These are phyloP conservation scores for Neltuma alba DNA, from an alignment of 306 rosid genomes.

Conservation along the genomic window DNA sequence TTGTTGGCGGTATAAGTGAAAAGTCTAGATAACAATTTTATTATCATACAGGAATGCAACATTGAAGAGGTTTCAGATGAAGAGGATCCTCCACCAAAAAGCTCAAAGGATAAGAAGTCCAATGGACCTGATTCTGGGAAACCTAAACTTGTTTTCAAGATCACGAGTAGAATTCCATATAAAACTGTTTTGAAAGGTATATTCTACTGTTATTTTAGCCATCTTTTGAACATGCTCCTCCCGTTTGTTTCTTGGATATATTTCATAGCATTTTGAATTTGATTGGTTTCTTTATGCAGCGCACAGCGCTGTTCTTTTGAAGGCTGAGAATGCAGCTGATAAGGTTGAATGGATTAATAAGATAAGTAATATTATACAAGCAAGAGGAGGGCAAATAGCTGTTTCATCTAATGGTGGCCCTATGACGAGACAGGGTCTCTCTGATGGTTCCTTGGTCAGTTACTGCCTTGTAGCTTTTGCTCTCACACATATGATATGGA, in stretches of 20 bases:
- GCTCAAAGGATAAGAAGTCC: slow-evolving; percentile 88
- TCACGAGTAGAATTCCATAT: slow-evolving; percentile 81
- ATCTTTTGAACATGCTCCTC: background rate
- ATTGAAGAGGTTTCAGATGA: slow-evolving; percentile 84
- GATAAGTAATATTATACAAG: slow-evolving; percentile 82
- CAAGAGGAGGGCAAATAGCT: slow-evolving; percentile 69
- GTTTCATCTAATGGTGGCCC: slow-evolving; percentile 72
- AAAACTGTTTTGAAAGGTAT: slow-evolving; percentile 92
- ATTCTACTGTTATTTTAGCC: background rate
- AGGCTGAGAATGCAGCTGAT: slow-evolving; percentile 83
- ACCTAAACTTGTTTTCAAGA: slow-evolving; percentile 79
- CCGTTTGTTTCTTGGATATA: background rate
- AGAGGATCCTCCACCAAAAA: slow-evolving; percentile 73
- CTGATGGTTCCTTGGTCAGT: slow-evolving; percentile 94
- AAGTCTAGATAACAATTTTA: slow-evolving; percentile 14
- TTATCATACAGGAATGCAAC: slow-evolving; percentile 72
- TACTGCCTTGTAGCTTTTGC: slow-evolving; percentile 6
- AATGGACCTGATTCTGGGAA: slow-evolving; percentile 82
- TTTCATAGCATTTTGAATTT: slow-evolving; percentile 18
- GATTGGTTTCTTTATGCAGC: slow-evolving; percentile 54
- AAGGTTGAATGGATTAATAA: slow-evolving; percentile 87
- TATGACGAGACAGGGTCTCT: slow-evolving; percentile 70
- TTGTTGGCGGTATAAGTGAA: background rate
- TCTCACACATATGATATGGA: background rate
- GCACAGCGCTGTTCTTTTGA: slow-evolving; percentile 79